A percentile compares a stretch with the other conserved stretches of the same genome.
phyloP scores from a whole-genome alignment of 2,329 filamentous ascomycete species.

The Biscogniauxia marginata region DNA sequence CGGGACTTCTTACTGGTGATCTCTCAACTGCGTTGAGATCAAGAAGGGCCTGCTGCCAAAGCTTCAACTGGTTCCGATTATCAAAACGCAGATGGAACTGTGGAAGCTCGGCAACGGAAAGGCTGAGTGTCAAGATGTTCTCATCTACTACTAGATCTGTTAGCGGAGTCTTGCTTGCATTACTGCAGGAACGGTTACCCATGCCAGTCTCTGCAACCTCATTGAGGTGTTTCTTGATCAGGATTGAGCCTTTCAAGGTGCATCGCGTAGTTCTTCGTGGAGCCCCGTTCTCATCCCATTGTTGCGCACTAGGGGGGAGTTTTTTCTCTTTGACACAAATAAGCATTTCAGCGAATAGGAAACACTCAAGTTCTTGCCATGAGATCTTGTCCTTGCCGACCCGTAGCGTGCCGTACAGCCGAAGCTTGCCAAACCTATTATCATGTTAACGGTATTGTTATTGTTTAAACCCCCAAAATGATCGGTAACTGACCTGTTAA shows the following conservation, averaged over 20 bases:
- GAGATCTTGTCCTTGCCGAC: slow-evolving; percentile 95
- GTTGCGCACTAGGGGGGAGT: slow-evolving; percentile 50
- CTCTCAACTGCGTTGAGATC: slow-evolving; percentile 75
- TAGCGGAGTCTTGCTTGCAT: slow-evolving; percentile 27
- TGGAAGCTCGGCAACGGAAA: slow-evolving; percentile 88
- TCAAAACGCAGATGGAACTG: slow-evolving; percentile 92
- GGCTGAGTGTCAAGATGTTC: slow-evolving; percentile 79
- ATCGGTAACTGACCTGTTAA: slow-evolving; percentile 59
- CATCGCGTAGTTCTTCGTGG: slow-evolving; percentile 70
- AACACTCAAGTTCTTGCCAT: slow-evolving; percentile 98
- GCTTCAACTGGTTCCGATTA: slow-evolving; percentile 77
- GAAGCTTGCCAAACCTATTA: slow-evolving; percentile 80
- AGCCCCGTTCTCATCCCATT: slow-evolving; percentile 63
- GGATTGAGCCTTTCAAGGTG: slow-evolving; percentile 92
- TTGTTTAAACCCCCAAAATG: not conserved
- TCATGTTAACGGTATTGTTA: slow-evolving; percentile 26
- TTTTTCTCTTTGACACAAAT: slow-evolving; percentile 99
- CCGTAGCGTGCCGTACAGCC: slow-evolving; percentile 82
- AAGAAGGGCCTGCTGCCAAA: slow-evolving; percentile 84
- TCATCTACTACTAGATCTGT: slow-evolving; percentile 57
- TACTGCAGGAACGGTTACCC: slow-evolving; percentile 34
- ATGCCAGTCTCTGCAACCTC: slow-evolving; percentile 72
- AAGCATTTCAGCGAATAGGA: slow-evolving; percentile 96
- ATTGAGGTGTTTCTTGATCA: slow-evolving; percentile 97
- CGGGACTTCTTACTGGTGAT: slow-evolving; percentile 64